Percentiles rank a stretch among this genome's conserved stretches.
Conservation (phyloP, 208 protist genomes). For the Balamuthia mandrillaris region DNA sequence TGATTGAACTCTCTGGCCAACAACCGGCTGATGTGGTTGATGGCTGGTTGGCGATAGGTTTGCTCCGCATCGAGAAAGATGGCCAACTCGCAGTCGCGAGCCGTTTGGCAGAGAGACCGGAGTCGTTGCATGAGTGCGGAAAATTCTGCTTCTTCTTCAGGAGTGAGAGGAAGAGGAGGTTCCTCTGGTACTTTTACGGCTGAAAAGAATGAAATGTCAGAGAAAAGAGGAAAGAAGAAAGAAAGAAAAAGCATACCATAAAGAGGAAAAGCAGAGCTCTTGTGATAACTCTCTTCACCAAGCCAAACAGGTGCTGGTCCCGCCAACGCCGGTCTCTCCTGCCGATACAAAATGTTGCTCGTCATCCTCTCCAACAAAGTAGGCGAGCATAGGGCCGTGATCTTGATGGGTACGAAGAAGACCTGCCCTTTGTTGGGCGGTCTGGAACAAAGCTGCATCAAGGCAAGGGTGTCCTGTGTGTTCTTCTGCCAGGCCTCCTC, state of each 20-base stretch:
- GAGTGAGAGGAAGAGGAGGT: not conserved
- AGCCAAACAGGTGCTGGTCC: too few relatives aligned
- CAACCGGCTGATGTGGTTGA: constrained; percentile 3
- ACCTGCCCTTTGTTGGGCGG: not conserved
- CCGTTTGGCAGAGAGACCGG: not conserved
- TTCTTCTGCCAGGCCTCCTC: too few relatives aligned
- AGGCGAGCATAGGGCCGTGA: not conserved
- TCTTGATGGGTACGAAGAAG: not conserved
- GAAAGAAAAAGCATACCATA: not conserved
- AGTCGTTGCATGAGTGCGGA: not conserved
- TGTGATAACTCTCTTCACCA: not conserved
- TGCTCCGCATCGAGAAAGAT: constrained; percentile 8
- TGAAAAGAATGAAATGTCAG: not conserved
- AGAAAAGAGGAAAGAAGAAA: not conserved
- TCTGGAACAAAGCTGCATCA: not conserved
- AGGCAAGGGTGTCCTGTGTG: not conserved
- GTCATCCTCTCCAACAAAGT: not conserved
- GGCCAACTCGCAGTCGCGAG: not conserved
- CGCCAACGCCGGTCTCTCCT: too few relatives aligned
- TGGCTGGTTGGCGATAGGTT: not conserved
- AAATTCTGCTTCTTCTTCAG: not conserved
- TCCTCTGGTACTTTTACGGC: not conserved
- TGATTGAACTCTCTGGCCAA: not conserved
- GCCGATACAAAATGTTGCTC: not conserved
- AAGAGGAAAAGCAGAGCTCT: not conserved